Conservation (phyloP, 345 rosid species). For the Salix udensis region DNA sequence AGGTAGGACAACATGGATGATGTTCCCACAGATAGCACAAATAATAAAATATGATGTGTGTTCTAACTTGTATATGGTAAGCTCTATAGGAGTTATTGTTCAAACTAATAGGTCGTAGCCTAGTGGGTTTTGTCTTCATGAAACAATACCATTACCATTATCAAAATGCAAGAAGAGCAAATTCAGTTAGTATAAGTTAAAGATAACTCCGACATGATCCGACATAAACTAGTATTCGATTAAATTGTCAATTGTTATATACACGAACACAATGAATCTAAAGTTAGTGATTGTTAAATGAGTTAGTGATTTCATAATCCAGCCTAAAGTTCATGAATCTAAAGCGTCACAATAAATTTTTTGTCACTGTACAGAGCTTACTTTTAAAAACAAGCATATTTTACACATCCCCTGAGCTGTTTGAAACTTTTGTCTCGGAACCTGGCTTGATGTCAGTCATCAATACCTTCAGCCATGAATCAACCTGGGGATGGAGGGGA, state of each 20-base stretch:
- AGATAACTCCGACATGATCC: neutral
- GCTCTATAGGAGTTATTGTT: too few species aligned
- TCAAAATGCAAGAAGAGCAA: neutral
- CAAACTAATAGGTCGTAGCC: too few species aligned
- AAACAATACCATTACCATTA: neutral
- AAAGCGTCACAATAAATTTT: conserved; percentile 1
- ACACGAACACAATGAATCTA: conserved; percentile 37
- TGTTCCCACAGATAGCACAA: neutral
- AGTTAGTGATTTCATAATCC: conserved; percentile 19
- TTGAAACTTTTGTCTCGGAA: conserved; percentile 31
- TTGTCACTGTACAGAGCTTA: conserved; percentile 37
- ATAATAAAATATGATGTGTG: neutral
- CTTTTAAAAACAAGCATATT: neutral
- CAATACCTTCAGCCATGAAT: conserved; percentile 65
- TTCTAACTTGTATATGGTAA: too few species aligned
- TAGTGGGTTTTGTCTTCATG: too few species aligned
- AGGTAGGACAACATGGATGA: too few species aligned
- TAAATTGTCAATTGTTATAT: conserved; percentile 25
- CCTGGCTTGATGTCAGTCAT: conserved; percentile 45
- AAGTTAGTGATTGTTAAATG: too few species aligned
- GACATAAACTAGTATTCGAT: neutral
- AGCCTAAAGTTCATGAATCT: conserved; percentile 10
- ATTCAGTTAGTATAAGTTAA: neutral
- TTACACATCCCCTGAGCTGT: conserved; percentile 31
- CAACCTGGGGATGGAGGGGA: conserved; percentile 43